Percentiles rank a stretch among this genome's conserved stretches.
phyloP scores from a whole-genome alignment of 768 basidiomycete genomes.

The Pulveroboletus sp. region DNA sequence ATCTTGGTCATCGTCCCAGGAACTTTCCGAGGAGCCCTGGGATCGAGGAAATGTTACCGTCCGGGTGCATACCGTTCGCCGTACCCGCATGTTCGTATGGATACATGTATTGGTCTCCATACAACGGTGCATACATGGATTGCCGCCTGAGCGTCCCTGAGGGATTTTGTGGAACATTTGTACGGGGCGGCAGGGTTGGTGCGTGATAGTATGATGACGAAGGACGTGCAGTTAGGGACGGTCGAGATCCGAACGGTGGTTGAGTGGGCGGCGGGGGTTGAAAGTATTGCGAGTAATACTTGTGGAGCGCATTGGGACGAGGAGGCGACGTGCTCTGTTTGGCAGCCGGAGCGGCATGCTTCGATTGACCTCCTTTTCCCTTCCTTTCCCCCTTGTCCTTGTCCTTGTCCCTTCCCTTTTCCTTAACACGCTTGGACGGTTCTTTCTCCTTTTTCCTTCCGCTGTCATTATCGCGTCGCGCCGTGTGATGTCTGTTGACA shows the following conservation, averaged over 20 bases:
- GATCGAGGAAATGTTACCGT: neutral
- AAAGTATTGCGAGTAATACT: slow-evolving; percentile 19
- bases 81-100: neutral
- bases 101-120: slow-evolving; percentile 1
- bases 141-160: slow-evolving; percentile 8
- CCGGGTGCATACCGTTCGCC: neutral
- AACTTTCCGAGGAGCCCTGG: slow-evolving; percentile 23
- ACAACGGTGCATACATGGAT: slow-evolving; percentile 17
- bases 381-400: slow-evolving; percentile 25
- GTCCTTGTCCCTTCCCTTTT: slow-evolving; percentile 40
- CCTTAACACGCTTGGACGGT: slow-evolving; percentile 21
- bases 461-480: neutral
- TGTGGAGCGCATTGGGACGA: slow-evolving; percentile 8
- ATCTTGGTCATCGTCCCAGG: slow-evolving; percentile 17
- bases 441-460: slow-evolving; percentile 14
- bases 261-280: slow-evolving; percentile 31
- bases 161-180: neutral
- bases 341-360: neutral
- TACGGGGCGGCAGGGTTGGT: slow-evolving; percentile 6
- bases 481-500: neutral
- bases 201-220: neutral
- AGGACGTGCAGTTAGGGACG: neutral
- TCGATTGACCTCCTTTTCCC: slow-evolving; percentile 3
- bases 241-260: slow-evolving; percentile 19
- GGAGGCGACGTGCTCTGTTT: slow-evolving; percentile 10